Evolutionary conservation across 2,329 filamentous ascomycete genomes (phyloP).

Genomic region (Diaporthe destruens): DNA sequence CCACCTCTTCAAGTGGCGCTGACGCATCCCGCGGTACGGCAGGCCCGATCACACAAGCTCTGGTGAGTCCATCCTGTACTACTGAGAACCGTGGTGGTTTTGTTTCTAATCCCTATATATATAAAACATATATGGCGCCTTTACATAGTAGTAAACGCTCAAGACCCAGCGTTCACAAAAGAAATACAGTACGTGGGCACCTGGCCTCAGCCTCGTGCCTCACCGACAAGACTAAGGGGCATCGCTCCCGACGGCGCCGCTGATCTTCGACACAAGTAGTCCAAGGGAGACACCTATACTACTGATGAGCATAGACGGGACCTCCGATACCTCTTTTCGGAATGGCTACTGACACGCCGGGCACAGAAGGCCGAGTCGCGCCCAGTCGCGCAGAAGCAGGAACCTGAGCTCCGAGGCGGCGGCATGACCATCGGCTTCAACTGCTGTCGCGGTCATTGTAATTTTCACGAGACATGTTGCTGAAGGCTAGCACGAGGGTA

Average conservation of each 20-base stretch:
- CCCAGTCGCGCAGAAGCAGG: conserved; percentile 18
- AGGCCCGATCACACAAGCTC: conserved; percentile 17
- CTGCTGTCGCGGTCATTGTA: conserved; percentile 22
- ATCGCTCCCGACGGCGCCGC: too few species aligned
- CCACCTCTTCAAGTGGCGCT: conserved; percentile 2
- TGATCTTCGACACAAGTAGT: too few species aligned
- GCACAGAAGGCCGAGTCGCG: conserved; percentile 22
- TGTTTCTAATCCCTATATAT: too few species aligned
- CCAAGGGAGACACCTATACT: too few species aligned
- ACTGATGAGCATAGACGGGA: neutral
- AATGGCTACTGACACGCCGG: neutral
- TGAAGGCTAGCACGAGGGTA: neutral
- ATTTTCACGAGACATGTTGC: conserved; percentile 26
- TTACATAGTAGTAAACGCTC: too few species aligned
- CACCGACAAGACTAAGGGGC: too few species aligned
- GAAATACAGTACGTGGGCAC: too few species aligned
- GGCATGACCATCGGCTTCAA: conserved; percentile 32
- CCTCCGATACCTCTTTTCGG: neutral
- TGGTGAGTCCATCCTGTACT: conserved; percentile 11
- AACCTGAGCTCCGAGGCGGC: conserved; percentile 16
- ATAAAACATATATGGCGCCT: too few species aligned
- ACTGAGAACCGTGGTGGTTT: too few species aligned
- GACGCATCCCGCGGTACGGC: conserved; percentile 7
- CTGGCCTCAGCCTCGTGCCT: too few species aligned
- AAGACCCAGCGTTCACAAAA: too few species aligned